Percentiles rank a stretch among this genome's conserved stretches.
phyloP scores from a whole-genome alignment of 2,329 filamentous ascomycete genomes.

The Diaporthe ilicicola region DNA sequence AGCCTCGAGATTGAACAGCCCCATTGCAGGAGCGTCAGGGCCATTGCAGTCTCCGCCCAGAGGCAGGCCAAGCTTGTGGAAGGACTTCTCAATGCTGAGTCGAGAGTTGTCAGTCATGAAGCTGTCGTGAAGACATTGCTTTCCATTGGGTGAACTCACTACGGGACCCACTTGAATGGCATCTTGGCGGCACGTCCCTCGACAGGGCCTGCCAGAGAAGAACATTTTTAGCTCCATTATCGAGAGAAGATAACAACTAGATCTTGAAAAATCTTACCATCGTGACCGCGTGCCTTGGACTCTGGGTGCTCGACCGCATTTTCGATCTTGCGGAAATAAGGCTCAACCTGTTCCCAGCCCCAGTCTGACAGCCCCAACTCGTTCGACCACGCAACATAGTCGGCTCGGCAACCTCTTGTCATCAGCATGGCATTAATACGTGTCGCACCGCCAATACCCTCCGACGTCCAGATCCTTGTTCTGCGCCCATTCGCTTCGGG shows the following conservation, averaged over 20 bases:
- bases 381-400: slow-evolving; percentile 43
- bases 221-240: too few species aligned
- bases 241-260: too few species aligned
- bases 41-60: slow-evolving; percentile 41
- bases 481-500: slow-evolving; percentile 33
- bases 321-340: slow-evolving; percentile 44
- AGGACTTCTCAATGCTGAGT: slow-evolving; percentile 38
- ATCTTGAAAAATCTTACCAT: slow-evolving; percentile 31
- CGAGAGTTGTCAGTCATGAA: too few species aligned
- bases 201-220: too few species aligned
- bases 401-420: slow-evolving; percentile 42
- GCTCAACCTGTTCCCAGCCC: slow-evolving; percentile 44
- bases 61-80: slow-evolving; percentile 39
- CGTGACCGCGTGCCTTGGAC: slow-evolving; percentile 38
- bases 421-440: slow-evolving; percentile 45
- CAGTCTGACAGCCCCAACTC: slow-evolving; percentile 42
- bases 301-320: slow-evolving; percentile 35
- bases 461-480: slow-evolving; percentile 38
- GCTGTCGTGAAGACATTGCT: too few species aligned
- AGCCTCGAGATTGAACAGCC: slow-evolving; percentile 40
- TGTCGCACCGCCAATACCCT: slow-evolving; percentile 43
- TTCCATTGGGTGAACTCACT: not conserved
- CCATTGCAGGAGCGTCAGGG: slow-evolving; percentile 39
- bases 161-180: not conserved
- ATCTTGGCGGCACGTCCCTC: not conserved